These are phyloP conservation scores for Spergularia marina DNA, from an alignment of 148 eudicot genomes.

Conservation along the genomic window DNA sequence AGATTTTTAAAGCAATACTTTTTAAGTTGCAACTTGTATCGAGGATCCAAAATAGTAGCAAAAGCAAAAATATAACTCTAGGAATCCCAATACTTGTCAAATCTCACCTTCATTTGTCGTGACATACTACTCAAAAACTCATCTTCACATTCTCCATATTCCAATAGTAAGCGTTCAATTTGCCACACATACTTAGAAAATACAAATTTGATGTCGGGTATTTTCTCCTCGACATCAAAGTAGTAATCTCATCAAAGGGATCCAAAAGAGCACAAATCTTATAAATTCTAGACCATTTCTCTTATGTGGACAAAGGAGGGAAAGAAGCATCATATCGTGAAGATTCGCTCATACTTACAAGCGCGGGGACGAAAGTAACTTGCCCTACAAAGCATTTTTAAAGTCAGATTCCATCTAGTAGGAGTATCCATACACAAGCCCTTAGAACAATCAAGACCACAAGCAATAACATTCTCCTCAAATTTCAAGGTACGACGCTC, in stretches of 20 bases:
- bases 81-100: too few species aligned
- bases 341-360: background rate
- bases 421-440: constrained; percentile 5
- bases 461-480: background rate
- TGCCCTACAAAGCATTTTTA: background rate
- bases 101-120: background rate
- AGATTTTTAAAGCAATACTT: too few species aligned
- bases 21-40: too few species aligned
- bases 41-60: too few species aligned
- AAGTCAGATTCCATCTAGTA: background rate
- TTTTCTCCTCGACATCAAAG: background rate
- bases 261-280: constrained; percentile 10
- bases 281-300: background rate
- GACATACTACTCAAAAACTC: background rate
- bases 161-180: background rate
- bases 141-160: background rate
- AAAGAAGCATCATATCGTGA: too few species aligned
- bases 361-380: background rate
- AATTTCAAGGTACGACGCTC: background rate
- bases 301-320: background rate
- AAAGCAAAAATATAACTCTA: too few species aligned
- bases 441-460: background rate
- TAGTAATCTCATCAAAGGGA: constrained; percentile 12
- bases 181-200: background rate
- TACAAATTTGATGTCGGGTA: constrained; percentile 6